A percentile compares a stretch with the other conserved stretches of the same genome.
phyloP scores from a whole-genome alignment of 495 filamentous ascomycete genomes.

The Xylaria venustula region DNA sequence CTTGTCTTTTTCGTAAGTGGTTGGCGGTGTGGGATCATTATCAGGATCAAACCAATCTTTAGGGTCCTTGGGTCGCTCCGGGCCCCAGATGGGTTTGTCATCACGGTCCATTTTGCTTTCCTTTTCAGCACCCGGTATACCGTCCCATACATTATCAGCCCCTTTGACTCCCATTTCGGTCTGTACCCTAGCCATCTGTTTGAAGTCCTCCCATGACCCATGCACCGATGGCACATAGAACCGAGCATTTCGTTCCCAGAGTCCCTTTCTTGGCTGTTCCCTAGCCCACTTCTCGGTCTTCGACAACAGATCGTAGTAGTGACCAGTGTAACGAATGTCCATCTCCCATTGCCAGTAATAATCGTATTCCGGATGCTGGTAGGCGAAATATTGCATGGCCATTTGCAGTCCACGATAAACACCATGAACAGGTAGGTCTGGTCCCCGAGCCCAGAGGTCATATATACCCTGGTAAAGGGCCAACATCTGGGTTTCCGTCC shows the following conservation, averaged over 20 bases:
- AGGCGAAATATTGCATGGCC: conserved; percentile 90
- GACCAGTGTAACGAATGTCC: conserved; percentile 94
- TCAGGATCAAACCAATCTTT: conserved; percentile 68
- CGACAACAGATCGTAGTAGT: conserved; percentile 87
- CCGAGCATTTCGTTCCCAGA: conserved; percentile 90
- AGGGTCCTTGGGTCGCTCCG: conserved; percentile 61
- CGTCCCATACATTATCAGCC: conserved; percentile 68
- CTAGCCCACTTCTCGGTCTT: conserved; percentile 72
- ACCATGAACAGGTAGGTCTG: conserved; percentile 74
- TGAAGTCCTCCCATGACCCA: conserved; percentile 89
- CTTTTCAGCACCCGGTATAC: conserved; percentile 35
- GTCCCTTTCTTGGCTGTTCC: conserved; percentile 79
- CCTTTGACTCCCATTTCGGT: conserved; percentile 76
- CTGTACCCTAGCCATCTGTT: conserved; percentile 86
- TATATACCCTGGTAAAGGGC: conserved; percentile 80
- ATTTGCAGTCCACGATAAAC: conserved; percentile 89
- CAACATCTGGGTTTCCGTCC: conserved; percentile 89
- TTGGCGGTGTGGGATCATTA: conserved; percentile 68
- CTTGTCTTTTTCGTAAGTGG: conserved; percentile 70
- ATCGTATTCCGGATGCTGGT: conserved; percentile 89
- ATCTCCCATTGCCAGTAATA: conserved; percentile 99
- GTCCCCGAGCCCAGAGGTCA: conserved; percentile 67
- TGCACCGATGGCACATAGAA: conserved; percentile 91
- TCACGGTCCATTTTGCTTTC: conserved; percentile 32
- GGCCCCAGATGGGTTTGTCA: conserved; percentile 83